phyloP scores from a whole-genome alignment of 1,284 basidiomycete genomes.

The Pascua sp. region DNA sequence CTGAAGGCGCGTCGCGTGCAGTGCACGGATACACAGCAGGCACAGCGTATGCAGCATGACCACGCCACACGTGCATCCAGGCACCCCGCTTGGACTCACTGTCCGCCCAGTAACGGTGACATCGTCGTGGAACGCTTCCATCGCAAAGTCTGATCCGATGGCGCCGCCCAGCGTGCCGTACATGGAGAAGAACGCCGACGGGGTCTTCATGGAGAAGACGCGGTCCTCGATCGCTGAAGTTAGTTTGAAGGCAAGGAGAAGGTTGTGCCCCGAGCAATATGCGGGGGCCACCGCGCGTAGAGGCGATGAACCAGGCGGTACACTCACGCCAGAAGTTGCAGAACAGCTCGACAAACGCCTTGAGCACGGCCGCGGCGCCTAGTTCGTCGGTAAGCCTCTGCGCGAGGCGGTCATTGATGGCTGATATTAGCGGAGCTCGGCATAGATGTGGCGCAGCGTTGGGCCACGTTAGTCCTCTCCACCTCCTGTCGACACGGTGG shows the following conservation, averaged over 20 bases:
- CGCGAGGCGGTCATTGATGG: conserved; percentile 63
- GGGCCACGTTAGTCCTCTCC: too few relatives aligned
- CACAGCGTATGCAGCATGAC: background rate
- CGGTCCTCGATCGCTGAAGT: conserved; percentile 72
- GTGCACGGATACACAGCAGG: background rate
- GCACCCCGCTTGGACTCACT: conserved; percentile 30
- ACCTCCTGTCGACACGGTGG: too few relatives aligned
- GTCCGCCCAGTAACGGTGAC: conserved; percentile 60
- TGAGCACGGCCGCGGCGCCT: conserved; percentile 52
- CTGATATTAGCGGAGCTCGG: conserved; percentile 20
- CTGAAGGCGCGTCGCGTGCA: too few relatives aligned
- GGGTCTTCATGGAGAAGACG: conserved; percentile 71
- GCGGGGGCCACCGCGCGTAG: background rate
- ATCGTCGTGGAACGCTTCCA: conserved; percentile 71
- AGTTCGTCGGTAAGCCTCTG: conserved; percentile 59
- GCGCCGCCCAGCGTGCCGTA: conserved; percentile 76
- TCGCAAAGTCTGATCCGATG: conserved; percentile 60
- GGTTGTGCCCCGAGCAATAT: too few relatives aligned
- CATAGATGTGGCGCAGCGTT: background rate
- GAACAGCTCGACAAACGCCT: conserved; percentile 74
- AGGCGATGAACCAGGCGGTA: conserved; percentile 5
- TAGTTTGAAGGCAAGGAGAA: background rate
- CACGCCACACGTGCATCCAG: background rate
- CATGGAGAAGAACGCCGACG: conserved; percentile 76
- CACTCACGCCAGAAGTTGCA: conserved; percentile 79